Percentiles rank a stretch among this genome's conserved stretches.
phyloP scores from a whole-genome alignment of 1,139 yeast species.

The Lodderomyces parapsilosis region DNA sequence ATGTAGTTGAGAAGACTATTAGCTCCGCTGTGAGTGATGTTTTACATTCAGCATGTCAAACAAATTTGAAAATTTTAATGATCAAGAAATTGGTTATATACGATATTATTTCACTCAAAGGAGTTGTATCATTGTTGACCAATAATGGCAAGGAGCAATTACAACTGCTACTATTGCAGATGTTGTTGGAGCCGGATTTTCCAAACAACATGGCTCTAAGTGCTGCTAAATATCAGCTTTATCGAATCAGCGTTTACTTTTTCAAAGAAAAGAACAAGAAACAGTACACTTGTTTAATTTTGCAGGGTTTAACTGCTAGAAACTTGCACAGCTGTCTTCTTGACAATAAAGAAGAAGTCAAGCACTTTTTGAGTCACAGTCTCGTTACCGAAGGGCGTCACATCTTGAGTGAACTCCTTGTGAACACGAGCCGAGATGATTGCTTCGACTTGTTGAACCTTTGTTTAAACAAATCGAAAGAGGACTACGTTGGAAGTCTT shows the following conservation, averaged over 20 bases:
- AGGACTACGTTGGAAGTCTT: conserved; percentile 12
- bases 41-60: conserved; percentile 8
- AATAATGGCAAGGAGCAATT: not conserved
- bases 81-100: conserved; percentile 20
- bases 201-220: not conserved
- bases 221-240: conserved; percentile 17
- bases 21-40: conserved; percentile 2
- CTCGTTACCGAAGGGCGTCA: conserved; percentile 22
- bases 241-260: conserved; percentile 14
- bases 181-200: not conserved
- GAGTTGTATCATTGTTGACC: not conserved
- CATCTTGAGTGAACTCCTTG: conserved; percentile 23
- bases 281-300: conserved; percentile 8
- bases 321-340: conserved; percentile 4
- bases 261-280: conserved; percentile 11
- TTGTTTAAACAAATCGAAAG: conserved; percentile 13
- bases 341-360: conserved; percentile 9
- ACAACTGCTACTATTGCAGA: not conserved
- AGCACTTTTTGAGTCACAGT: conserved; percentile 19
- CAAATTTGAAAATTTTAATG: conserved; percentile 9
- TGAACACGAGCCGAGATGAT: conserved; percentile 20
- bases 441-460: conserved; percentile 23
- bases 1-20: not conserved
- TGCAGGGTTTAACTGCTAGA: conserved; percentile 9
- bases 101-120: conserved; percentile 17